Percentiles rank a stretch among this genome's conserved stretches.
Conservation (phyloP, 139 green algal species). For the Chlamydomonas asymmetrica region DNA sequence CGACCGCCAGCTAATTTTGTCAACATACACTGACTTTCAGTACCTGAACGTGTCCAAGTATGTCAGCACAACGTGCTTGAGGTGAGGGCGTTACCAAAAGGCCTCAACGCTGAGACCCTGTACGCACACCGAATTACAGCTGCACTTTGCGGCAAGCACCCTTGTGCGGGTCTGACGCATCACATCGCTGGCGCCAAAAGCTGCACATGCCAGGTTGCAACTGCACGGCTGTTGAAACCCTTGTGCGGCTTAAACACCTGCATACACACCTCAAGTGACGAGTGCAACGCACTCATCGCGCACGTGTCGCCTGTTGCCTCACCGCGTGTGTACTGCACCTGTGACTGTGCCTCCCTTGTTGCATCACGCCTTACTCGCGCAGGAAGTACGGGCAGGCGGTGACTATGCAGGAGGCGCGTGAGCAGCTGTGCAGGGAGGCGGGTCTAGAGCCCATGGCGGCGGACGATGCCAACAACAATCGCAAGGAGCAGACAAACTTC, state of each 20-base stretch:
- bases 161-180: not conserved
- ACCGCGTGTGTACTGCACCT: not conserved
- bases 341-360: not conserved
- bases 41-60: constrained; percentile 29
- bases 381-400: not conserved
- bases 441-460: not conserved
- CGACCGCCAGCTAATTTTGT: too few relatives aligned
- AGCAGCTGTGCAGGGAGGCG: too few relatives aligned
- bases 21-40: too few relatives aligned
- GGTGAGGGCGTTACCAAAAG: not conserved
- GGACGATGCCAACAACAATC: not conserved
- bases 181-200: not conserved
- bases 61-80: constrained; percentile 18
- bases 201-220: not conserved
- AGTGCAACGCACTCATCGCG: too few relatives aligned
- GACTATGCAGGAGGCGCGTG: too few relatives aligned
- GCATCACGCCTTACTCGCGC: not conserved
- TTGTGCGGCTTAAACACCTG: not conserved
- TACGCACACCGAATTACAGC: too few relatives aligned
- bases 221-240: not conserved
- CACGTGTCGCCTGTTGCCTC: not conserved
- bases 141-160: too few relatives aligned
- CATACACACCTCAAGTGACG: not conserved
- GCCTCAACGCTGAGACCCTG: too few relatives aligned
- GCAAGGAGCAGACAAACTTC: constrained; percentile 3